phyloP scores from a whole-genome alignment of 768 basidiomycete genomes.

The Wakefieldia striispora region DNA sequence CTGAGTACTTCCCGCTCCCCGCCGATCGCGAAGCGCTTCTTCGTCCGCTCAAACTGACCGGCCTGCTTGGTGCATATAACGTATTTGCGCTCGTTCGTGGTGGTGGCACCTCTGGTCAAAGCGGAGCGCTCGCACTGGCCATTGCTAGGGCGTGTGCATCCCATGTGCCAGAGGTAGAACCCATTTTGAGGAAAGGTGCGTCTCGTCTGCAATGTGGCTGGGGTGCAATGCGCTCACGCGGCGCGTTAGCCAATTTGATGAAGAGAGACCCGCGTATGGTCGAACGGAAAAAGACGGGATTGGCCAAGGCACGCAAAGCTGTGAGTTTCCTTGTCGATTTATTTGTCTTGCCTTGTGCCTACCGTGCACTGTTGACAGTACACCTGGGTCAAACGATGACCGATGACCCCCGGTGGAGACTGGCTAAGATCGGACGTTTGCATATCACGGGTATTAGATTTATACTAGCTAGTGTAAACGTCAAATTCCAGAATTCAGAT shows the following conservation, averaged over 20 bases:
- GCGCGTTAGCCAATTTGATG: slow-evolving; percentile 68
- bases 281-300: slow-evolving; percentile 95
- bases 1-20: slow-evolving; percentile 72
- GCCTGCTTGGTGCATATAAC: slow-evolving; percentile 83
- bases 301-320: slow-evolving; percentile 88
- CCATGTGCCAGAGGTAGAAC: slow-evolving; percentile 64
- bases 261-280: slow-evolving; percentile 96
- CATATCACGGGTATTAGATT: too few species aligned
- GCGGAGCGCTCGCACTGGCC: slow-evolving; percentile 80
- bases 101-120: slow-evolving; percentile 90
- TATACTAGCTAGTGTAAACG: too few species aligned
- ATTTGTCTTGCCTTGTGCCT: slow-evolving; percentile 2
- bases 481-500: too few species aligned
- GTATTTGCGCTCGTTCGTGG: slow-evolving; percentile 73
- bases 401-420: too few species aligned
- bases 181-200: slow-evolving; percentile 72
- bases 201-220: slow-evolving; percentile 3
- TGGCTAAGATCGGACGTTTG: too few species aligned
- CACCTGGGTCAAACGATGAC: slow-evolving; percentile 94
- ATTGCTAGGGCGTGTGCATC: slow-evolving; percentile 73
- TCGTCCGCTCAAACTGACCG: slow-evolving; percentile 81
- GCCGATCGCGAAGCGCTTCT: slow-evolving; percentile 80
- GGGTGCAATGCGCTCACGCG: background rate
- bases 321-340: slow-evolving; percentile 46
- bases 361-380: slow-evolving; percentile 49